Base-by-base conservation (phyloP, 805 yeast genomes). In the Lipomyces starkeyi region DNA sequence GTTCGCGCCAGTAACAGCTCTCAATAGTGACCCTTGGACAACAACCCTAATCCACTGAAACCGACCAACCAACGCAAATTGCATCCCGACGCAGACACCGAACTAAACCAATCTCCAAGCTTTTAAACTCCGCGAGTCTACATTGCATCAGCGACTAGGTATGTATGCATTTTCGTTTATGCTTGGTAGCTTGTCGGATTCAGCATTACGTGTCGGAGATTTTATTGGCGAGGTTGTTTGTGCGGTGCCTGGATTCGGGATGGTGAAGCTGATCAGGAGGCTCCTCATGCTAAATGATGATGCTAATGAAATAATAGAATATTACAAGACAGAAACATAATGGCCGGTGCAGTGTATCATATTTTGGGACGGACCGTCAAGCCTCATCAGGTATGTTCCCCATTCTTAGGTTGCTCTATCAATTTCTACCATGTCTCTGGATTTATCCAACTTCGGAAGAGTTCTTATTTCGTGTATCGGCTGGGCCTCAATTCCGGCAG, bases 311-410 rank as follows among this genome's bases (percentile, higher is more conserved):
- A 11, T 37, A 3, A 11, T 13, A 11, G 13, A 37, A 37, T 37
- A 37, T 32, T 20, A 22, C 34, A 13, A 2, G 55, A 14, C 20
- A 32, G 14, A n/a, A n/a, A n/a, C 47, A 63, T 22, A 66, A 67
- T 64, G 68, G 72, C 70, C 55, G 96, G 90, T 81, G 87, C 90
- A 76, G 90, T 91, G 78, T 93, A 93, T 85, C 83, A 83, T 70
- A 89, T 93, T 75, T 83, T 92, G 76, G 98, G 98, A 70, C 91
- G 85, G 83, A 81, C 91, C 72, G 87, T 93, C 76, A 92, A 87
- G 76, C 87, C 98, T 70, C 94, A 93, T 82, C 90, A 87, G 73
- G 87, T 84, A 81, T 49, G 86, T 81, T 13, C 27, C 1, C 17
- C 14, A 37, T 20, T 25, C 40, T 20, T 11, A 17, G 34, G 56